phyloP scores from a whole-genome alignment of 2,329 filamentous ascomycete genomes.

The Epichloe sp. region DNA sequence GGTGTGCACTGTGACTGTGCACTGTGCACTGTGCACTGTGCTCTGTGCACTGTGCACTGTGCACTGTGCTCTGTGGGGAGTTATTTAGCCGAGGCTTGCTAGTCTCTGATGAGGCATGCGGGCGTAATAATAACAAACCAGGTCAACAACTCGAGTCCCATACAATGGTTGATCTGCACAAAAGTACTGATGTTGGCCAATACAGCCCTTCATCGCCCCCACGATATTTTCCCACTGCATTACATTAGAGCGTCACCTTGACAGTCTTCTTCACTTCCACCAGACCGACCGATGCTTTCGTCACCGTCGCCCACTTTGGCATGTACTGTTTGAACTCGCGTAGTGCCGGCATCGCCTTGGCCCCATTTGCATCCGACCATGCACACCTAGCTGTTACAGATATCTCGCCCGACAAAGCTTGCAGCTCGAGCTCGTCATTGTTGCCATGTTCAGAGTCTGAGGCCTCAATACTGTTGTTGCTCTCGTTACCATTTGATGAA shows the following conservation, averaged over 20 bases:
- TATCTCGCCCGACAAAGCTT: conserved; percentile 20
- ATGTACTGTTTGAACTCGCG: conserved; percentile 66
- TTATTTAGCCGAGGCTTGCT: too few species aligned
- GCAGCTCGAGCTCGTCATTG: conserved; percentile 9
- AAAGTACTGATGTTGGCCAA: not conserved
- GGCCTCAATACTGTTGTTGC: not conserved
- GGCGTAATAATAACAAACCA: not conserved
- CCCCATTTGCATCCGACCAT: conserved; percentile 75
- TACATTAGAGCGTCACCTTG: conserved; percentile 27
- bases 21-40: too few species aligned
- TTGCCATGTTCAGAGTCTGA: not conserved
- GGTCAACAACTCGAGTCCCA: not conserved
- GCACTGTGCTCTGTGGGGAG: too few species aligned
- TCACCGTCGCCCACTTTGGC: conserved; percentile 67
- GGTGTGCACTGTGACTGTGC: too few species aligned
- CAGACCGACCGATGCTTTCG: conserved; percentile 64
- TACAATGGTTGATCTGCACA: not conserved
- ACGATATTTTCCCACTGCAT: not conserved
- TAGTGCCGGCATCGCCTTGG: conserved; percentile 63
- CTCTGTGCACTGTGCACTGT: too few species aligned
- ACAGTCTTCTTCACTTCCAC: conserved; percentile 69
- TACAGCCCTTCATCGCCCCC: not conserved
- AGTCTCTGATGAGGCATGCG: too few species aligned
- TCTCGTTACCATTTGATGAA: not conserved
- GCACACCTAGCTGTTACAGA: conserved; percentile 61